phyloP scores from a whole-genome alignment of 108 stramenopile species.

The Skeletonema costatum region DNA sequence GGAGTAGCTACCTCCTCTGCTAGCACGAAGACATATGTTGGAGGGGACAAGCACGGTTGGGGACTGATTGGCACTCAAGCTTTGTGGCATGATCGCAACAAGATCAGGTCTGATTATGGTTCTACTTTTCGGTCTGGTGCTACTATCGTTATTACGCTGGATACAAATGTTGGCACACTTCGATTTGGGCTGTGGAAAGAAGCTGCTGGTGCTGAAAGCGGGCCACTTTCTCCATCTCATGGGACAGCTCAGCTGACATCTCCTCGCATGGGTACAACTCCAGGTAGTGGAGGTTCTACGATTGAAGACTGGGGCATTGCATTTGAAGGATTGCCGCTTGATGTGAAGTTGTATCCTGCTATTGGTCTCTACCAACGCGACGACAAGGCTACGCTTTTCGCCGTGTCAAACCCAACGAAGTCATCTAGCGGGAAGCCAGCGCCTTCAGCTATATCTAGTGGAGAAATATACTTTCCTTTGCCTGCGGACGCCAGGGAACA shows the following conservation, averaged over 20 bases:
- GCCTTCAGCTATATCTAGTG: slow-evolving; percentile 39
- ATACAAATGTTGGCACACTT: slow-evolving; percentile 83
- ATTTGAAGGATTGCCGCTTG: slow-evolving; percentile 86
- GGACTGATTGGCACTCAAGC: slow-evolving; percentile 97
- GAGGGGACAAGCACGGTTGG: slow-evolving; percentile 97
- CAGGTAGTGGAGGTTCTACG: slow-evolving; percentile 38
- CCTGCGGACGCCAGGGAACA: neutral
- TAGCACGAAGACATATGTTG: slow-evolving; percentile 90
- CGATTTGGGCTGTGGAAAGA: slow-evolving; percentile 83
- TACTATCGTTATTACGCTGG: slow-evolving; percentile 75
- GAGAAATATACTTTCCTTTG: slow-evolving; percentile 55
- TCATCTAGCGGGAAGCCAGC: slow-evolving; percentile 15
- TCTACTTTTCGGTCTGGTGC: slow-evolving; percentile 79
- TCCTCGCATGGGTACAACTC: slow-evolving; percentile 16
- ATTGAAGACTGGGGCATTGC: slow-evolving; percentile 89
- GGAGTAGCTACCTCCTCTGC: slow-evolving; percentile 93
- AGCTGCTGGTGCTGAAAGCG: slow-evolving; percentile 24
- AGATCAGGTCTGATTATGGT: slow-evolving; percentile 82
- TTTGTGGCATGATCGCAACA: slow-evolving; percentile 88
- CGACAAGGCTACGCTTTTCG: slow-evolving; percentile 72
- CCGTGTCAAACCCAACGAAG: slow-evolving; percentile 47
- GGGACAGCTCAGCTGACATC: slow-evolving; percentile 36
- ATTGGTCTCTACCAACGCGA: slow-evolving; percentile 88
- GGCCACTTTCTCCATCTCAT: slow-evolving; percentile 42
- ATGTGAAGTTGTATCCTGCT: slow-evolving; percentile 77